Base-by-base conservation (phyloP, 352 stramenopile species). In the Pythium phragmitis region DNA sequence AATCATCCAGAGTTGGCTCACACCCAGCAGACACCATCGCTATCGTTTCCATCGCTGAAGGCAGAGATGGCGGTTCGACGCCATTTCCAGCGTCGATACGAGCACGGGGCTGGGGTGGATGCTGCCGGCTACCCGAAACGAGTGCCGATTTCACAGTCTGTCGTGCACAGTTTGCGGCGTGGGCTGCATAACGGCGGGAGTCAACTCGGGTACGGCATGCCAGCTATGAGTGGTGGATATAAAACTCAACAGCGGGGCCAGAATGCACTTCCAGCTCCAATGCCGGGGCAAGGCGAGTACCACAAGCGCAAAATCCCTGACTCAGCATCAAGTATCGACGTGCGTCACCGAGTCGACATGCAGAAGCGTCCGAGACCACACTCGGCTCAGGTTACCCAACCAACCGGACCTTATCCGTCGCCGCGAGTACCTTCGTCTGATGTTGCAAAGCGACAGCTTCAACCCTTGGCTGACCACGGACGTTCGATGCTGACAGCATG, bases 401-500 rank as follows among this genome's bases (percentile, higher is more conserved):
- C 45, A 19, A 37, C 7, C 26, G 49, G 42, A 5, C 9, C 42
- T 19, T 57, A 60, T 30, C 23, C 48, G 16, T 47, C 52, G 9
- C n/a, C 46, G 17, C 36, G 33, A 19, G 4, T 57, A 30, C 53
- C 56, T 6, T 26, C 48, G 23, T 59, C 58, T 23, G 51, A 67
- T 13, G 30, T 57, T n/a, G 43, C 50, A 7, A 65, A 57, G 23
- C 56, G 55, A n/a, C 50, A 60, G 21, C 69, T 91, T 37, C 85
- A 93, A 53, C 69, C 73, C 3, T 74, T 93, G 21, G 80, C 85
- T 14, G 85, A 90, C 26, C 73, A 85, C 63, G 81, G 85, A 6
- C 65, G 82, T 37, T 69, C 81, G 7, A 89, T 93, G 81, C 54
- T 91, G n/a, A 70, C 76, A 50, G 82, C 79, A 17, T 93, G 85